These are phyloP conservation scores for Amphibolis antarctica DNA, from an alignment of 106 monocot species.

Conservation along the genomic window DNA sequence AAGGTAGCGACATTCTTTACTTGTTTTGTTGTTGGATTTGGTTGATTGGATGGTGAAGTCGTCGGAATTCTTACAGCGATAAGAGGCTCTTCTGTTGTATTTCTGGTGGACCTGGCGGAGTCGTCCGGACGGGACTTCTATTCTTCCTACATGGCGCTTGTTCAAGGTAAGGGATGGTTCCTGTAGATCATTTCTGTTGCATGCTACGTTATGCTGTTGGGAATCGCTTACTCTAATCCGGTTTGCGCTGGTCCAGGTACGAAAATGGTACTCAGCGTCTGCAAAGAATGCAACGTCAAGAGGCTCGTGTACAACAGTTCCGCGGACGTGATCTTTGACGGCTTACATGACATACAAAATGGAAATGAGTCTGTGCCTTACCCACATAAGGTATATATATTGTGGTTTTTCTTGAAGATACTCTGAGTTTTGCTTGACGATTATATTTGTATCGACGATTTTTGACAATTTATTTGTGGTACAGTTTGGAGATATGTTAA, in stretches of 20 bases:
- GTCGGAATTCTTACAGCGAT: constrained; percentile 13
- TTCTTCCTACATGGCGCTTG: constrained; percentile 5
- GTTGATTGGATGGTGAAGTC: no score
- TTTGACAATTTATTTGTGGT: not conserved
- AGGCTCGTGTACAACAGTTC: constrained; percentile 65
- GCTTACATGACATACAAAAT: constrained; percentile 16
- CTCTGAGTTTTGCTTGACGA: not conserved
- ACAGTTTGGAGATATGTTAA: constrained; percentile 45
- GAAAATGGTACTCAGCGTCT: constrained; percentile 45
- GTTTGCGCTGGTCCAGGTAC: constrained; percentile 1
- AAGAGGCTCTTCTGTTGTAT: constrained; percentile 34
- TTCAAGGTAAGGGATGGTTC: constrained; percentile 16
- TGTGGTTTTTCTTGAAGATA: not conserved
- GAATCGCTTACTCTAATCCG: not conserved
- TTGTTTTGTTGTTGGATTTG: not conserved
- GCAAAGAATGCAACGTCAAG: constrained; percentile 38
- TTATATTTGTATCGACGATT: not conserved
- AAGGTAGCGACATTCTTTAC: not conserved
- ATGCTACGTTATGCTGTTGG: not conserved
- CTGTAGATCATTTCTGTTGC: not conserved
- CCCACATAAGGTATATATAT: constrained; percentile 39
- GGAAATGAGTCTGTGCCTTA: constrained; percentile 55
- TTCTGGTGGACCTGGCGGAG: constrained; percentile 26
- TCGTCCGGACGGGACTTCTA: not conserved
- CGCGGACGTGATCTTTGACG: constrained; percentile 62